Percentiles rank a stretch among this genome's conserved stretches.
phyloP scores from a whole-genome alignment of 306 rosid genomes.

The Citrullus amarus region DNA sequence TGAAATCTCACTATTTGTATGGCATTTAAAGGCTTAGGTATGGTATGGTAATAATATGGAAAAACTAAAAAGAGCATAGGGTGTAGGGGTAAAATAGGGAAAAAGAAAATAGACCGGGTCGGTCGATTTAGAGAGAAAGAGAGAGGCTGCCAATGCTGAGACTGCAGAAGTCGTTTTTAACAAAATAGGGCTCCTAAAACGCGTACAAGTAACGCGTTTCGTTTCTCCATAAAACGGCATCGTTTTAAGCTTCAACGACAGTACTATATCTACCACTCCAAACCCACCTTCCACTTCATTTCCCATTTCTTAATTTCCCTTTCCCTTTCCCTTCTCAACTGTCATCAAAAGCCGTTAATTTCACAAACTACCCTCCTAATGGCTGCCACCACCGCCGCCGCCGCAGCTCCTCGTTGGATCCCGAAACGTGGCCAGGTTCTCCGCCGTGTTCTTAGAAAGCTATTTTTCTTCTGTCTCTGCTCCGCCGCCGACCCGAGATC shows the following conservation, averaged over 20 bases:
- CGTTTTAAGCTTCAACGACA: background rate
- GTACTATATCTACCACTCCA: background rate
- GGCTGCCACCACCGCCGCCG: background rate
- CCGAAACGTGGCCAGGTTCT: background rate
- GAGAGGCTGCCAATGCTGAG: no score
- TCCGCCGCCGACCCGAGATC: background rate
- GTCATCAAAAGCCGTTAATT: background rate
- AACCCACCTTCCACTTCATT: background rate
- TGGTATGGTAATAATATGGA: no score
- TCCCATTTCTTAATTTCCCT: background rate
- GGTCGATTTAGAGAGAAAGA: no score
- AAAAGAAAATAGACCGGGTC: no score
- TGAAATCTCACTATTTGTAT: no score
- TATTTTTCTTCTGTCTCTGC: background rate
- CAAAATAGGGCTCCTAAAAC: no score
- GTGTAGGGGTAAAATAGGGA: no score
- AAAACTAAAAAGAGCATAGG: no score
- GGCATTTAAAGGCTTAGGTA: no score
- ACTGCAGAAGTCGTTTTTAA: no score
- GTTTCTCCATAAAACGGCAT: background rate
- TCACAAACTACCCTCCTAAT: background rate
- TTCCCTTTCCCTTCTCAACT: no score
- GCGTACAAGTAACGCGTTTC: no score
- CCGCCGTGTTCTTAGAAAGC: constrained; percentile 1
- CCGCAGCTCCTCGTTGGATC: background rate